Evolutionary conservation across 1,284 basidiomycete genomes (phyloP), one percentile per base, ranked within the genome.

Genomic region (Trametes pubescens): DNA sequence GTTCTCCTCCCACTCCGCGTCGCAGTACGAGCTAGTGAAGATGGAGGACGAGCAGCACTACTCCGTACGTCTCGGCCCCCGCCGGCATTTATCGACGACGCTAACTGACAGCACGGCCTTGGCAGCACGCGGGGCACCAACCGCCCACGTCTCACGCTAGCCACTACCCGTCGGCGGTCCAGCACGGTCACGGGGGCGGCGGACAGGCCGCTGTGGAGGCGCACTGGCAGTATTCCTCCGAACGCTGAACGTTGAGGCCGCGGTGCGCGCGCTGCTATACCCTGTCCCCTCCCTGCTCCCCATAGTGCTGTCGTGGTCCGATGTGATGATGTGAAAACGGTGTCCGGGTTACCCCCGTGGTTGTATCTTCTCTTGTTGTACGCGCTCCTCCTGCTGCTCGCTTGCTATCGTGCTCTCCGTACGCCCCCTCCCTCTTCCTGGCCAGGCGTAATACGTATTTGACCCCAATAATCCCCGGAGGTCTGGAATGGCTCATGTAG

Each of bases 181-280:
- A 71, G 47, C 67, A 71, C 32, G 71, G 60, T 62, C 63, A 67
- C 38, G 57, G 62, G 64, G 55, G 62, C 40, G 55, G 62, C 40
- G 40, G 40, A 56, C 51, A 72, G 64, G 67, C 74, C 52, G 53
- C 74, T 22, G 69, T 75, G 37, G 58, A 89, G 75, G 82, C 85
- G 70, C 82, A 76, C 57, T 91, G 89, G 89, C 84, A 86, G 68
- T 89, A 89, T 65, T 86, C 85, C 54, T 83, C 87, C 37, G 88
- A 88, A 72, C 84, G 88, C 21, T 68, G 66, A 68, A 38, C 34
- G 34, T n/a, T 9, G 5, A 35, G 29, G 24, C 14, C 32, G 35
- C 34, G 16, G 10, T 21, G 29, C 32, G 22, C 21, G 21, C 46
- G 57, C 21, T 14, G 34, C 34, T 43, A 16, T 24, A 32, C 29